A percentile compares a stretch with the other conserved stretches of the same genome.
Evolutionary conservation across 1,284 basidiomycete genomes (phyloP).

Genomic region (Cerioporus squamosus): DNA sequence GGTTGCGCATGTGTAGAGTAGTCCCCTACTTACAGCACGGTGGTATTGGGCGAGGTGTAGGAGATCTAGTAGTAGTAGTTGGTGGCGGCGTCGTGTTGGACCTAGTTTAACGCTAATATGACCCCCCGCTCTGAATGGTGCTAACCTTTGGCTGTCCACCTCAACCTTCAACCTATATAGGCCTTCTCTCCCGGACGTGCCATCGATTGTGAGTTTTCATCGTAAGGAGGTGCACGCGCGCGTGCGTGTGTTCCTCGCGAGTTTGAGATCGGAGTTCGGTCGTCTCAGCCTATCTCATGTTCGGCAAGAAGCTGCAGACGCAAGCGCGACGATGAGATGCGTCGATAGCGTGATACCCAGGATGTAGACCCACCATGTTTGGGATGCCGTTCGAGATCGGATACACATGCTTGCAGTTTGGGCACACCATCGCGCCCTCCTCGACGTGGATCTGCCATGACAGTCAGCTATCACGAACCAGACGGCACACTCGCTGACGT

Average conservation of each 20-base stretch:
- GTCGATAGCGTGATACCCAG: background rate
- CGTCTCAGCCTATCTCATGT: slow-evolving; percentile 75
- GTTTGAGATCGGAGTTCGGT: background rate
- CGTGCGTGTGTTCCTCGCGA: no score
- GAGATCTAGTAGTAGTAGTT: no score
- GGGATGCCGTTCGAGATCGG: slow-evolving; percentile 95
- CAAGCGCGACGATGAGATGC: background rate
- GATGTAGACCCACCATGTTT: slow-evolving; percentile 93
- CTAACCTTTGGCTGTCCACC: no score
- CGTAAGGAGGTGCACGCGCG: no score
- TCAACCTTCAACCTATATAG: no score
- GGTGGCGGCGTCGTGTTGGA: no score
- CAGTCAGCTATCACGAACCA: no score
- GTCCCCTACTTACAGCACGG: slow-evolving; percentile 16
- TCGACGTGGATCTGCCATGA: slow-evolving; percentile 81
- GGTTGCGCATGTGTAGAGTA: slow-evolving; percentile 13
- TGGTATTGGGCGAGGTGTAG: background rate
- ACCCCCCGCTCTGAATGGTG: background rate
- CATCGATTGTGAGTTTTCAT: no score
- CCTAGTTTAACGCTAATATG: background rate
- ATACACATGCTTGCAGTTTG: slow-evolving; percentile 91
- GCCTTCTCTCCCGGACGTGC: no score
- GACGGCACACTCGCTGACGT: no score
- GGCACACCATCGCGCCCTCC: slow-evolving; percentile 94
- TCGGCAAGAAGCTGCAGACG: slow-evolving; percentile 79